These are phyloP conservation scores for Elsinoe perseae DNA, from an alignment of 2,329 filamentous ascomycete genomes.

Conservation along the genomic window DNA sequence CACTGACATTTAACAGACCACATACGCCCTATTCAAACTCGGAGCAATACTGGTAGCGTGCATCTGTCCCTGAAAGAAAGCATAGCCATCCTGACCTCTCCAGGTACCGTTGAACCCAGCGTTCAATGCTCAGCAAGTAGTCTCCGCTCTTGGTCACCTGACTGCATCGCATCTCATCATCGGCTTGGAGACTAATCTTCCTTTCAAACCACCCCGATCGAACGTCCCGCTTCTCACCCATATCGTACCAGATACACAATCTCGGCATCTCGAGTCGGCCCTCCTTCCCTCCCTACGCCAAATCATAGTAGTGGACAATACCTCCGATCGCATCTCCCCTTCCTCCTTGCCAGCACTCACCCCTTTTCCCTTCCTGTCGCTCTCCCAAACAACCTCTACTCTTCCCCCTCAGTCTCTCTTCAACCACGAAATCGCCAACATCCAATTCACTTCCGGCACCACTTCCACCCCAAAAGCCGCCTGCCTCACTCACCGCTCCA, in stretches of 20 bases:
- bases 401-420: conserved; percentile 45
- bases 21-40: conserved; percentile 87
- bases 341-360: conserved; percentile 37
- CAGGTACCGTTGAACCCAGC: conserved; percentile 82
- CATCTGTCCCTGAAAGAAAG: conserved; percentile 17
- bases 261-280: conserved; percentile 43
- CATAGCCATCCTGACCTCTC: not conserved
- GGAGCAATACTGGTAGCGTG: conserved; percentile 68
- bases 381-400: conserved; percentile 30
- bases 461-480: conserved; percentile 82
- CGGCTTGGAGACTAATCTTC: conserved; percentile 77
- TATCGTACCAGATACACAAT: conserved; percentile 43
- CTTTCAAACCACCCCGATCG: conserved; percentile 53
- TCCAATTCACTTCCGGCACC: conserved; percentile 96
- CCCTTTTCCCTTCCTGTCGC: conserved; percentile 39
- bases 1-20: conserved; percentile 35
- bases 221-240: conserved; percentile 52
- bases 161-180: conserved; percentile 67
- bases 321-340: conserved; percentile 46
- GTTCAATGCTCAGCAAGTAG: conserved; percentile 73
- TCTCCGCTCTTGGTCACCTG: conserved; percentile 70
- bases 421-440: conserved; percentile 72
- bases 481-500: conserved; percentile 74
- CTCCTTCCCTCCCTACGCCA: conserved; percentile 60
- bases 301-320: conserved; percentile 75